Conservation (phyloP, 2,329 filamentous ascomycete genomes). For the Aspergillus neoniger region DNA sequence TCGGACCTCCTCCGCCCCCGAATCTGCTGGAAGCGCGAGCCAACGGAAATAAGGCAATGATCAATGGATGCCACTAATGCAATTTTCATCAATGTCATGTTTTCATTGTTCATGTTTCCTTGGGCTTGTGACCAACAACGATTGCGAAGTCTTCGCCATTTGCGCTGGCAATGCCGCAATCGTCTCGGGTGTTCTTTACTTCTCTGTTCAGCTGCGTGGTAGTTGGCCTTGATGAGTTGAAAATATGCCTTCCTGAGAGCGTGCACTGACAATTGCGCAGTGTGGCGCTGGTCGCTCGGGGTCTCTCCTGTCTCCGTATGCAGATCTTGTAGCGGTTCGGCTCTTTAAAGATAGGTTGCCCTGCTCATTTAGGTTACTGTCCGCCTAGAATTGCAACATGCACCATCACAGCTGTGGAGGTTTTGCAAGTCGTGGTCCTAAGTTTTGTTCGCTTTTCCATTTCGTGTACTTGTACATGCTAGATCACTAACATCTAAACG, state of each 20-base stretch:
- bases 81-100: constrained; percentile 1
- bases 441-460: constrained; percentile 20
- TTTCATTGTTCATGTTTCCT: constrained; percentile 8
- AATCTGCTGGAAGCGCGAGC: constrained; percentile 50
- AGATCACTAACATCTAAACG: constrained; percentile 21
- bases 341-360: constrained; percentile 4
- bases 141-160: not conserved
- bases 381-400: constrained; percentile 11
- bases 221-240: constrained; percentile 7
- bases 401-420: not conserved
- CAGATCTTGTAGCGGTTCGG: constrained; percentile 9
- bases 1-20: constrained; percentile 54
- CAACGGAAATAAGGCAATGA: constrained; percentile 46
- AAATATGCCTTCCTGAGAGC: not conserved
- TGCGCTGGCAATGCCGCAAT: constrained; percentile 5
- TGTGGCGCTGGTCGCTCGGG: constrained; percentile 12
- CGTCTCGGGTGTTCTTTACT: constrained; percentile 4
- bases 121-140: constrained; percentile 6
- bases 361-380: constrained; percentile 5
- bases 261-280: constrained; percentile 10
- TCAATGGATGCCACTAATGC: constrained; percentile 45
- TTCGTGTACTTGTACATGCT: constrained; percentile 36
- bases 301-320: constrained; percentile 14
- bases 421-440: constrained; percentile 11
- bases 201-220: constrained; percentile 7